Base-by-base conservation (phyloP, 1,284 basidiomycete species). In the Coniophora puteana region DNA sequence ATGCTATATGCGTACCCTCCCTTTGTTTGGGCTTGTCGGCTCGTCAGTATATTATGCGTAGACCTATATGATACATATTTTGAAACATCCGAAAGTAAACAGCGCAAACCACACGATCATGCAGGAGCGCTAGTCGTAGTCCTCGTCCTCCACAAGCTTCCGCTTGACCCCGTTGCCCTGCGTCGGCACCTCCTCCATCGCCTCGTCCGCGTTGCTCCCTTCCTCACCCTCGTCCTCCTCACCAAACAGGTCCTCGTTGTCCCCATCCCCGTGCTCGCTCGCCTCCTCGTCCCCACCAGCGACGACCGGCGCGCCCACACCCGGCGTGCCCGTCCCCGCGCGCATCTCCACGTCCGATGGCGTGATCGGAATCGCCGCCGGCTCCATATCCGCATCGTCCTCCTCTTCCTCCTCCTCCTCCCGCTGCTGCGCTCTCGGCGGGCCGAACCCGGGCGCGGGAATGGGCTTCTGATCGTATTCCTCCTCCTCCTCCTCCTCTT, bases 131-230 rank as follows among this genome's bases (percentile, higher is more conserved):
- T 51, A 89, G 59, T 89, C 87, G 50, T 90, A 90, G 56, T 91
- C 87, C 48, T 90, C 87, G 51, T 89, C 88, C 57, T 90, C 87
- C 1, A 89, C 81, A 36, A 89, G 61, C 58, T 89, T 88, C 29
- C 88, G 71, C 58, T 87, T 88, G 33, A 79, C 67, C 16, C 83
- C 85, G 49, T 82, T 83, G 11, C 62, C 63, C 14, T 70, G 58
- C 1, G 78, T 76, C 49, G 80, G 73, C 13, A 83, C 76, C 46
- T 86, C 83, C 50, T 87, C 83, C 83, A 87, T 87, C 5, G 68
- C 76, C 44, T 87, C 84, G 49, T 61, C 58, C 7, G 40, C 53
- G 29, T 51, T 62, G 22, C 76, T 80, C 29, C 83, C 81, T 33
- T 76, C 83, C 34, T 83, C 82, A 41, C 62, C 66, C n/a, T n/a